These are phyloP conservation scores for Durio zibethinus DNA, from an alignment of 345 rosid genomes.

Conservation along the genomic window DNA sequence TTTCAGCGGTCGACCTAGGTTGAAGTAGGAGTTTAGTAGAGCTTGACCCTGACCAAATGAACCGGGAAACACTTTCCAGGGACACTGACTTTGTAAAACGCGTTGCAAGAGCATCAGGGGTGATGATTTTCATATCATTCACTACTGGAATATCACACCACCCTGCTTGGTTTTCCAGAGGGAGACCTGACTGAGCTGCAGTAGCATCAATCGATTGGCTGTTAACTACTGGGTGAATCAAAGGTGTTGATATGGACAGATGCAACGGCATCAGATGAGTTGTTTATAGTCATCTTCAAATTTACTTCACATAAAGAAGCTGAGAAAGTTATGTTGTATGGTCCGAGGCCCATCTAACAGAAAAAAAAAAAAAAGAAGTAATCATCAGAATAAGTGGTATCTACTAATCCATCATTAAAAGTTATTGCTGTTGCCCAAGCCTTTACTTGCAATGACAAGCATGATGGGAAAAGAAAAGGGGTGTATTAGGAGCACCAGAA, in stretches of 20 bases:
- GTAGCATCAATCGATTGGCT: constrained; percentile 30
- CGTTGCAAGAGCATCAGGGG: constrained; percentile 38
- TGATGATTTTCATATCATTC: constrained; percentile 49
- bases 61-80: constrained; percentile 54
- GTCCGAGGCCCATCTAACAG: constrained; percentile 56
- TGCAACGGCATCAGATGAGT: constrained; percentile 47
- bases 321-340: constrained; percentile 63
- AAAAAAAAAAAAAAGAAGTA: constrained; percentile 11
- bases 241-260: constrained; percentile 47
- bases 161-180: constrained; percentile 51
- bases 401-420: constrained; percentile 7
- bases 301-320: constrained; percentile 55
- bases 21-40: constrained; percentile 50
- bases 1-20: constrained; percentile 52
- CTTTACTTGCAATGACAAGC: constrained; percentile 77
- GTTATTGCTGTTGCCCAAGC: not conserved
- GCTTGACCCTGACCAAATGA: constrained; percentile 81
- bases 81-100: constrained; percentile 30
- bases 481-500: constrained; percentile 39
- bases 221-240: constrained; percentile 28
- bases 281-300: constrained; percentile 60
- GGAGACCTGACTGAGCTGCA: constrained; percentile 10
- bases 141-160: constrained; percentile 54
- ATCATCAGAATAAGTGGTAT: constrained; percentile 2
- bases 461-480: constrained; percentile 66